Evolutionary conservation across 2,329 filamentous ascomycete genomes (phyloP).

Genomic region (Venturia effusa): DNA sequence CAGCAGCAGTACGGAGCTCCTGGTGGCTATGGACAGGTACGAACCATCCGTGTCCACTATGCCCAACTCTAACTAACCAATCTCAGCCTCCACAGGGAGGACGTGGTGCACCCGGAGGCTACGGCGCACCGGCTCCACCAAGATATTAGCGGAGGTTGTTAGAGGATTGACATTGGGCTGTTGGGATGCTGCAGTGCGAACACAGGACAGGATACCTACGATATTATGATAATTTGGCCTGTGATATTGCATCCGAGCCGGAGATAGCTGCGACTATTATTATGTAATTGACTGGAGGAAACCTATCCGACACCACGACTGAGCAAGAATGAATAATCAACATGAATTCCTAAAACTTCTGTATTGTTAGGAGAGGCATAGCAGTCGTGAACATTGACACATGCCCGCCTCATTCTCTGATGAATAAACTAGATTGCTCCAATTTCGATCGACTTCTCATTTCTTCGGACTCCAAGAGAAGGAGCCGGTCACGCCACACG

Average conservation of each 20-base stretch:
- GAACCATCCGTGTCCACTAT: not conserved
- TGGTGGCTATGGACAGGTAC: conserved; percentile 1
- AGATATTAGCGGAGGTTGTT: conserved; percentile 5
- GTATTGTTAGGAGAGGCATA: no score
- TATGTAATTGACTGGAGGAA: not conserved
- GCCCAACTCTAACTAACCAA: not conserved
- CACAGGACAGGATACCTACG: not conserved
- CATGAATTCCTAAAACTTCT: not conserved
- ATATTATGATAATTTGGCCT: not conserved
- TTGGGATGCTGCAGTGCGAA: not conserved
- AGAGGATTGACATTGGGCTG: not conserved
- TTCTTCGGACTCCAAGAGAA: no score
- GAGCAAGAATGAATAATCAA: not conserved
- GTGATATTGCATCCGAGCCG: not conserved
- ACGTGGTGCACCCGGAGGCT: conserved; percentile 15
- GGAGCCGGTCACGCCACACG: no score
- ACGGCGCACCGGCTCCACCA: conserved; percentile 11
- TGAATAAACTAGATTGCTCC: no score
- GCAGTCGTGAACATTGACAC: no score
- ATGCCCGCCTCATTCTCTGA: no score
- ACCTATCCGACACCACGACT: no score
- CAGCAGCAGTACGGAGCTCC: not conserved
- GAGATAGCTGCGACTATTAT: not conserved
- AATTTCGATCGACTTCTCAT: no score
- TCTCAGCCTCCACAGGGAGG: conserved; percentile 13